Evolutionary conservation across 192 early-diverging fungal species (phyloP).

Genomic region (Dissophora ornata): DNA sequence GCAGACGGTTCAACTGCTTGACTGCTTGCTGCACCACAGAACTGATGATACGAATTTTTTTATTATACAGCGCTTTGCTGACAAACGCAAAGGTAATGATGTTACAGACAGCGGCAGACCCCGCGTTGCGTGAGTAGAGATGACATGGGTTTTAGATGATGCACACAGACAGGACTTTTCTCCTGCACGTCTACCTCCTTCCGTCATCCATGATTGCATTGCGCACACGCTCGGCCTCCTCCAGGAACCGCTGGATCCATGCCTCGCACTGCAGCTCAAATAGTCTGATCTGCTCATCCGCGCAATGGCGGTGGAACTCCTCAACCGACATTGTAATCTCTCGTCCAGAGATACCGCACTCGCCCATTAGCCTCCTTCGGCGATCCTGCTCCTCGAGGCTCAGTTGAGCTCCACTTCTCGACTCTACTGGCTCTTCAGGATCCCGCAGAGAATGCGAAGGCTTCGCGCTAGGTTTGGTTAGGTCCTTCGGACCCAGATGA

Average conservation of each 20-base stretch:
- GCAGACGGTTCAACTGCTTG: too few relatives aligned
- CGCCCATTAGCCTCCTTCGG: slow-evolving; percentile 11
- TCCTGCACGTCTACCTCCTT: not conserved
- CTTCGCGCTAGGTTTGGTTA: too few relatives aligned
- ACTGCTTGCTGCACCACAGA: too few relatives aligned
- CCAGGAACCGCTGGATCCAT: slow-evolving; percentile 38
- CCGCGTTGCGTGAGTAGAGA: too few relatives aligned
- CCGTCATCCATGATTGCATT: slow-evolving; percentile 24
- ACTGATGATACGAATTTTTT: not conserved
- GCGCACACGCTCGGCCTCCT: slow-evolving; percentile 32
- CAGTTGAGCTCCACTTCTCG: not conserved
- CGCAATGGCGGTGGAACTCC: slow-evolving; percentile 35
- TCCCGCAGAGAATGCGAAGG: too few relatives aligned
- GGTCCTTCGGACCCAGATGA: too few relatives aligned
- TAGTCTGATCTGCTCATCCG: slow-evolving; percentile 16
- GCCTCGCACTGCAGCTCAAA: slow-evolving; percentile 37
- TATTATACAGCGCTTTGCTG: too few relatives aligned
- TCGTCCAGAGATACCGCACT: not conserved
- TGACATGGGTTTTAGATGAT: too few relatives aligned
- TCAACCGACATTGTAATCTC: slow-evolving; percentile 27
- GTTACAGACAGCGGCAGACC: too few relatives aligned
- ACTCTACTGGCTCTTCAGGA: too few relatives aligned
- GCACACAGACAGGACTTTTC: too few relatives aligned
- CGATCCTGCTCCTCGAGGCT: slow-evolving; percentile 4
- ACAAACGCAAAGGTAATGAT: too few relatives aligned